Percentiles rank a stretch among this genome's conserved stretches.
These are phyloP conservation scores for Claviceps spartinae DNA, from an alignment of 2,329 filamentous ascomycete species.

Conservation along the genomic window DNA sequence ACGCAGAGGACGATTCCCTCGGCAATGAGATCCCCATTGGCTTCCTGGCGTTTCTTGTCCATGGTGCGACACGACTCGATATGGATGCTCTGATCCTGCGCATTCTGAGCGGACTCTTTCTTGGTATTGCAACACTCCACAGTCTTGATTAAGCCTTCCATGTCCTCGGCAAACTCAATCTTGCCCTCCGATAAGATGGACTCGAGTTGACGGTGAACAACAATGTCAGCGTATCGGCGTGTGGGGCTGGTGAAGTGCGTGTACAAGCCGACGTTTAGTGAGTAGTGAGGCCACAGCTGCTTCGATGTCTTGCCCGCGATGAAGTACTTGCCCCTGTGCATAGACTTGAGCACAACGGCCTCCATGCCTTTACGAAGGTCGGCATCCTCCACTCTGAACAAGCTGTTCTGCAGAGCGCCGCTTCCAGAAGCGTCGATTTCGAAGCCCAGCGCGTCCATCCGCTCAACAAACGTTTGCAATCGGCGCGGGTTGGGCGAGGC, in stretches of 20 bases:
- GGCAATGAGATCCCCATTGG: slow-evolving; percentile 81
- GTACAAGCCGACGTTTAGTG: slow-evolving; percentile 83
- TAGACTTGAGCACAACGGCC: slow-evolving; percentile 84
- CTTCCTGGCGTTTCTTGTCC: slow-evolving; percentile 79
- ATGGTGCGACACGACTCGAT: slow-evolving; percentile 94
- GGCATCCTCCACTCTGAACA: slow-evolving; percentile 82
- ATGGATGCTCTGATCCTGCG: slow-evolving; percentile 96
- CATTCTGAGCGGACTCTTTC: slow-evolving; percentile 95
- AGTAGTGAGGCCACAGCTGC: slow-evolving; percentile 75
- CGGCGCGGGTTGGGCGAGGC: slow-evolving; percentile 74
- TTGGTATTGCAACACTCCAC: slow-evolving; percentile 96
- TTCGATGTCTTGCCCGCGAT: slow-evolving; percentile 67
- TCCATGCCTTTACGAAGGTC: slow-evolving; percentile 97
- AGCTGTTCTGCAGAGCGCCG: slow-evolving; percentile 79
- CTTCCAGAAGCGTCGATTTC: slow-evolving; percentile 84
- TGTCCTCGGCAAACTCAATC: slow-evolving; percentile 76
- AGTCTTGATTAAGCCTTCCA: slow-evolving; percentile 80
- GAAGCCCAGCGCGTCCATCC: slow-evolving; percentile 84
- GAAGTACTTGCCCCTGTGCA: slow-evolving; percentile 93
- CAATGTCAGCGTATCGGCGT: slow-evolving; percentile 83
- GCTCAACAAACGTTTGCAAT: slow-evolving; percentile 78
- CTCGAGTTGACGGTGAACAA: slow-evolving; percentile 92
- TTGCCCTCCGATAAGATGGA: slow-evolving; percentile 68
- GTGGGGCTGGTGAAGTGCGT: slow-evolving; percentile 96
- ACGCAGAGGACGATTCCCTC: slow-evolving; percentile 95